A percentile compares a stretch with the other conserved stretches of the same genome.
Conservation (phyloP, 768 basidiomycete genomes). For the Obba rivulosa region DNA sequence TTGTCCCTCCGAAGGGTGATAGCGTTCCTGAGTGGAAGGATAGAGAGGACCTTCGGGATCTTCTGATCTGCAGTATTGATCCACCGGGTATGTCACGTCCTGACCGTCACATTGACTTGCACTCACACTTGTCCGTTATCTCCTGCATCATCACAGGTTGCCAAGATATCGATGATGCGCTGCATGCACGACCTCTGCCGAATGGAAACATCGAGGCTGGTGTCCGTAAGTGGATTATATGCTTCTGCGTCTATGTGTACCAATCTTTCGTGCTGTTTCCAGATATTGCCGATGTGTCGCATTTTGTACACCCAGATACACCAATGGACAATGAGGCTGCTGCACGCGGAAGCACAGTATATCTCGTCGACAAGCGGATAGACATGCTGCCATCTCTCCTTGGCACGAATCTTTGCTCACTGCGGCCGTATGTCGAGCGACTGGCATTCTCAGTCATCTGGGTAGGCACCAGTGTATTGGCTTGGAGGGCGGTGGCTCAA, state of each 20-base stretch:
- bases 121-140: slow-evolving; percentile 1
- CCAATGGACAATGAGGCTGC: slow-evolving; percentile 97
- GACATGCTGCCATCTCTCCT: slow-evolving; percentile 95
- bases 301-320: slow-evolving; percentile 90
- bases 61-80: slow-evolving; percentile 94
- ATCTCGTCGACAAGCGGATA: slow-evolving; percentile 96
- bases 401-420: slow-evolving; percentile 93
- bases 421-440: slow-evolving; percentile 88
- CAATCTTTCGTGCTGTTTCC: not conserved
- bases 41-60: slow-evolving; percentile 78
- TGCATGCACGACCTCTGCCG: slow-evolving; percentile 82
- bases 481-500: not conserved
- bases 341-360: slow-evolving; percentile 94
- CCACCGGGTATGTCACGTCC: slow-evolving; percentile 60
- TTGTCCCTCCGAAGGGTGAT: slow-evolving; percentile 73
- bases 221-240: slow-evolving; percentile 69
- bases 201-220: slow-evolving; percentile 97
- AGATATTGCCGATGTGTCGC: slow-evolving; percentile 99
- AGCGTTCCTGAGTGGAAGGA: slow-evolving; percentile 63
- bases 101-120: not conserved
- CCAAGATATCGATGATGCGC: slow-evolving; percentile 97
- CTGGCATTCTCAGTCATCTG: slow-evolving; percentile 95
- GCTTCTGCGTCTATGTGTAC: not conserved
- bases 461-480: slow-evolving; percentile 41
- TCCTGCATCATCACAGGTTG: slow-evolving; percentile 50